Evolutionary conservation across 129 eudicot genomes (phyloP).

Genomic region (Lactuca sativa): DNA sequence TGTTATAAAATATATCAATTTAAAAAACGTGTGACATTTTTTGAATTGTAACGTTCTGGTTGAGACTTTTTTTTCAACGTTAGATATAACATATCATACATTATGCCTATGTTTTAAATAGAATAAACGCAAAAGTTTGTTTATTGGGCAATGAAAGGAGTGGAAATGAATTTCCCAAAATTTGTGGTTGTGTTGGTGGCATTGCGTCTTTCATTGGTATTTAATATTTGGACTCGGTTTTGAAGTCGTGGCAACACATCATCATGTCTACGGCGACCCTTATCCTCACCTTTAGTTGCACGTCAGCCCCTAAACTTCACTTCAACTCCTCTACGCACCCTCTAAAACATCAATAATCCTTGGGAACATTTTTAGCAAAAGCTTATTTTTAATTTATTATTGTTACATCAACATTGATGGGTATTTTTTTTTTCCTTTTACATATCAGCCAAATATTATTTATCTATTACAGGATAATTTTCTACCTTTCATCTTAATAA

Average conservation of each 20-base stretch:
- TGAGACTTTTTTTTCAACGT: too few species aligned
- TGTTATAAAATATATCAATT: background rate
- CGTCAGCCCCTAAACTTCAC: background rate
- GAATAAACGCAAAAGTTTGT: background rate
- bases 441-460: too few species aligned
- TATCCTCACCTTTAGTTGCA: constrained; percentile 6
- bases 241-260: constrained; percentile 14
- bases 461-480: too few species aligned
- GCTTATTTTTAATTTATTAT: too few species aligned
- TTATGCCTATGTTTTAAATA: background rate
- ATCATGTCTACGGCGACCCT: constrained; percentile 20
- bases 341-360: background rate
- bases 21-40: background rate
- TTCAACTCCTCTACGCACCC: background rate
- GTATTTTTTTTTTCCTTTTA: too few species aligned
- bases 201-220: background rate
- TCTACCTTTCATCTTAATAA: too few species aligned
- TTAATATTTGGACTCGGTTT: background rate
- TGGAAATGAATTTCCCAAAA: background rate
- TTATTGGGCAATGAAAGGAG: constrained; percentile 10
- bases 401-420: too few species aligned
- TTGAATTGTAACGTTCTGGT: too few species aligned
- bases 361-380: background rate
- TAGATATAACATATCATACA: too few species aligned
- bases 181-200: background rate